Percentiles rank a stretch among this genome's conserved stretches.
Evolutionary conservation across 2,329 filamentous ascomycete species (phyloP).

Genomic region (Penicillium sp.): DNA sequence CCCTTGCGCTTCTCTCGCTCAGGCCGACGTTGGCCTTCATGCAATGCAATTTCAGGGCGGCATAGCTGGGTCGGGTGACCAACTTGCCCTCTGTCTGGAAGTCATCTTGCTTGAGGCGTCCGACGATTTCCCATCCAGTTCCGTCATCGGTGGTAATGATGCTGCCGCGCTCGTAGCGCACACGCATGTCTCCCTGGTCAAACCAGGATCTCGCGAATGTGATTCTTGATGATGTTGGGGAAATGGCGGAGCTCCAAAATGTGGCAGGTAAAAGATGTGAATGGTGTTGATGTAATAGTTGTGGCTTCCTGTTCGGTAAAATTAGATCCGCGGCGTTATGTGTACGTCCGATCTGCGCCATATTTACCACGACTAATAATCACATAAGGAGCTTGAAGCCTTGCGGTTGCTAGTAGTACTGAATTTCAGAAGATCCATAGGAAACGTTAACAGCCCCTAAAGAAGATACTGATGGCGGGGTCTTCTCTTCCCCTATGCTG

Average conservation of each 20-base stretch:
- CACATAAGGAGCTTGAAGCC: too few relatives aligned
- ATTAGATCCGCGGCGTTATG: too few relatives aligned
- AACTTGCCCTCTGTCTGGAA: not conserved
- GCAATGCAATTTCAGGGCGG: not conserved
- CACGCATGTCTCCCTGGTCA: not conserved
- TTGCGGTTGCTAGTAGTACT: too few relatives aligned
- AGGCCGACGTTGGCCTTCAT: not conserved
- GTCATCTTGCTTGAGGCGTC: not conserved
- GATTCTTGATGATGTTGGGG: not conserved
- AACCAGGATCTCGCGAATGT: not conserved
- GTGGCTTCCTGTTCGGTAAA: not conserved
- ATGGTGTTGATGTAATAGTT: not conserved
- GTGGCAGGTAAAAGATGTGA: not conserved
- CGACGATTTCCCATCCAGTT: not conserved
- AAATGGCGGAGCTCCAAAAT: not conserved
- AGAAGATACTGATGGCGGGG: too few relatives aligned
- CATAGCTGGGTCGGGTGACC: not conserved
- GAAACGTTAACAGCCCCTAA: too few relatives aligned
- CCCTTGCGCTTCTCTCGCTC: not conserved
- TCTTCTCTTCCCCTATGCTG: too few relatives aligned
- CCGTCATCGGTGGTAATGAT: not conserved
- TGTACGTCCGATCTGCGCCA: too few relatives aligned
- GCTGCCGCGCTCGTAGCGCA: not conserved
- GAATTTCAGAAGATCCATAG: too few relatives aligned
- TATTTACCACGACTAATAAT: too few relatives aligned